A percentile compares a stretch with the other conserved stretches of the same genome.
Conservation (phyloP, 1,139 yeast species). For the Keqinozyma sinolaborantium region DNA sequence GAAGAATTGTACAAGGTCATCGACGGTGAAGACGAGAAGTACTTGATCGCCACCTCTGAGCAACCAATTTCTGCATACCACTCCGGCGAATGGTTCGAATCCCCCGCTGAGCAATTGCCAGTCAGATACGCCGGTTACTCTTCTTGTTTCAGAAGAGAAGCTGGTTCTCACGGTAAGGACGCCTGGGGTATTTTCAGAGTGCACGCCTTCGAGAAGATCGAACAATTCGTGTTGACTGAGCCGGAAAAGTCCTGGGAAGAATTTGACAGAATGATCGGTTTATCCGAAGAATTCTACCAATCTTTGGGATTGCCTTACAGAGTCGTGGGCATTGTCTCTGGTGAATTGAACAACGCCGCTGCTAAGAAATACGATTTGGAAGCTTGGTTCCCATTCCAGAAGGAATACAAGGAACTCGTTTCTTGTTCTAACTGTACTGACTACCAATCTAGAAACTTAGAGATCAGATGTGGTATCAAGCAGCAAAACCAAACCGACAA, state of each 20-base stretch:
- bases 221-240: slow-evolving; percentile 92
- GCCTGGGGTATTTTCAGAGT: slow-evolving; percentile 99
- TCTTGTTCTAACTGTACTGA: slow-evolving; percentile 99
- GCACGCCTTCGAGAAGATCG: slow-evolving; percentile 96
- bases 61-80: slow-evolving; percentile 99
- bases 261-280: slow-evolving; percentile 90
- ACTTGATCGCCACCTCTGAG: slow-evolving; percentile 96
- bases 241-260: slow-evolving; percentile 98
- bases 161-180: slow-evolving; percentile 98
- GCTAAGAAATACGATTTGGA: slow-evolving; percentile 98
- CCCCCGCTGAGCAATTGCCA: slow-evolving; percentile 95
- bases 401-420: slow-evolving; percentile 96
- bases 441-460: slow-evolving; percentile 97
- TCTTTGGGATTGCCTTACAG: slow-evolving; percentile 92
- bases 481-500: slow-evolving; percentile 93
- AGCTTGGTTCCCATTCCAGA: slow-evolving; percentile 99
- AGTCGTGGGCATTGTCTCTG: slow-evolving; percentile 96
- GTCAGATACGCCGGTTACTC: slow-evolving; percentile 96
- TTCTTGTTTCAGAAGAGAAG: slow-evolving; percentile 98
- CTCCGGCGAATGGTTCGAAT: slow-evolving; percentile 97
- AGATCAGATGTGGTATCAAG: slow-evolving; percentile 97
- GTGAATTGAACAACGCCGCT: slow-evolving; percentile 98
- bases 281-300: slow-evolving; percentile 91
- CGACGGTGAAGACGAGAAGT: slow-evolving; percentile 97
- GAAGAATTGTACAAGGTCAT: slow-evolving; percentile 95